phyloP scores from a whole-genome alignment of 495 filamentous ascomycete species.

The Neurospora sp. region DNA sequence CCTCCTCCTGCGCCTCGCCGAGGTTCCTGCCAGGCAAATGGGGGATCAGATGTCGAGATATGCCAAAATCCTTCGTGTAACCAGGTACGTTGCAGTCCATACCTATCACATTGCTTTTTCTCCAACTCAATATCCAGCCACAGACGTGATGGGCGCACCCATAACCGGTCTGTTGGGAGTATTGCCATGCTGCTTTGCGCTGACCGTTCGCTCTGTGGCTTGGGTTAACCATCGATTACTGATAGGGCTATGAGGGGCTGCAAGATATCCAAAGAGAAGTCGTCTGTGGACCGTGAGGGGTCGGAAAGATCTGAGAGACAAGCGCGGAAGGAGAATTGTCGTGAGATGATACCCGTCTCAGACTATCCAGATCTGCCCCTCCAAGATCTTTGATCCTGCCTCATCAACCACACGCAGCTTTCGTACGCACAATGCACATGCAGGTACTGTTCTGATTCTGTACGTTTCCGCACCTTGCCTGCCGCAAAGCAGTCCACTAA shows the following conservation, averaged over 20 bases:
- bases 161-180: not conserved
- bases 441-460: not conserved
- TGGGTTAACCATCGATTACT: not conserved
- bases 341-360: not conserved
- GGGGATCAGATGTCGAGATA: not conserved
- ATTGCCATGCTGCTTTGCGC: not conserved
- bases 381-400: not conserved
- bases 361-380: not conserved
- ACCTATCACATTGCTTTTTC: not conserved
- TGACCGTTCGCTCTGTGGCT: not conserved
- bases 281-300: not conserved
- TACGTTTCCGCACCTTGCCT: not conserved
- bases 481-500: not conserved
- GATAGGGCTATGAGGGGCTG: not conserved
- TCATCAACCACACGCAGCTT: not conserved
- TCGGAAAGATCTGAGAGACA: not conserved
- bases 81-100: not conserved
- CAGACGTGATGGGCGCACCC: not conserved
- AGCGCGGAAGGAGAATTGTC: not conserved
- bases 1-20: not conserved
- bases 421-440: not conserved
- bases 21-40: not conserved
- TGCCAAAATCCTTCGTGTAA: not conserved
- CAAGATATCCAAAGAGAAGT: not conserved
- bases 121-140: not conserved